These are phyloP conservation scores for Gaertneriomyces semiglobifer DNA, from an alignment of 192 early-diverging fungal species.

Conservation along the genomic window DNA sequence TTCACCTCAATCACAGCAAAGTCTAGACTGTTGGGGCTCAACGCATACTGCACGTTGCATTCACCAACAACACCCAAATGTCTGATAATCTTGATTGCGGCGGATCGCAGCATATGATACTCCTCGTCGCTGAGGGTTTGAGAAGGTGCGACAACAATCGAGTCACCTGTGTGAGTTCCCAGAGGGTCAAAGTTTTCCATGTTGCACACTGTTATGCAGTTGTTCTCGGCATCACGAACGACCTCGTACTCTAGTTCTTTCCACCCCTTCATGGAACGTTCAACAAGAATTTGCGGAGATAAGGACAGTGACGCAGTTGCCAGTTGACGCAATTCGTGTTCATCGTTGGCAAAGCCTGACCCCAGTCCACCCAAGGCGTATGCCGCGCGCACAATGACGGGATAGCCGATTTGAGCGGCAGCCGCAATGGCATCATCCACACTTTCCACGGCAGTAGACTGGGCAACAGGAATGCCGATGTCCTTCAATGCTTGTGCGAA, in stretches of 20 bases:
- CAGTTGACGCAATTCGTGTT: slow-evolving; percentile 68
- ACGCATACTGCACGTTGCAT: slow-evolving; percentile 97
- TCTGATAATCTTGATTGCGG: slow-evolving; percentile 93
- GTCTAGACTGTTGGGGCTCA: slow-evolving; percentile 83
- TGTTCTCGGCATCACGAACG: slow-evolving; percentile 92
- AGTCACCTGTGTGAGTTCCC: slow-evolving; percentile 97
- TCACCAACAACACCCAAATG: slow-evolving; percentile 97
- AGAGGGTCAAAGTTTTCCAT: slow-evolving; percentile 99
- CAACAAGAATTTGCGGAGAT: slow-evolving; percentile 91
- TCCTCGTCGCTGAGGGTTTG: slow-evolving; percentile 97
- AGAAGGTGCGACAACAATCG: slow-evolving; percentile 96
- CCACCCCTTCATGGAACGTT: slow-evolving; percentile 97
- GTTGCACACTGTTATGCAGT: slow-evolving; percentile 99
- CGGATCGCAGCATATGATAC: slow-evolving; percentile 91
- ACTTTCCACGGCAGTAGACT: slow-evolving; percentile 82
- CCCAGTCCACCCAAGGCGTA: slow-evolving; percentile 96
- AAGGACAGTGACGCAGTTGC: slow-evolving; percentile 82
- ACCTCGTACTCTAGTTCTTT: slow-evolving; percentile 99
- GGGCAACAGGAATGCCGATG: slow-evolving; percentile 82
- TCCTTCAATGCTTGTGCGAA: slow-evolving; percentile 90
- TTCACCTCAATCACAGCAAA: slow-evolving; percentile 97
- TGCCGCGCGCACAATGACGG: slow-evolving; percentile 92
- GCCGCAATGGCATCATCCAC: slow-evolving; percentile 84
- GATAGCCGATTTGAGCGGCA: slow-evolving; percentile 83
- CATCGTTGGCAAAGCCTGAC: slow-evolving; percentile 85